These are phyloP conservation scores for Fusarium caatingaense DNA, from an alignment of 2,329 filamentous ascomycete species.

Conservation along the genomic window DNA sequence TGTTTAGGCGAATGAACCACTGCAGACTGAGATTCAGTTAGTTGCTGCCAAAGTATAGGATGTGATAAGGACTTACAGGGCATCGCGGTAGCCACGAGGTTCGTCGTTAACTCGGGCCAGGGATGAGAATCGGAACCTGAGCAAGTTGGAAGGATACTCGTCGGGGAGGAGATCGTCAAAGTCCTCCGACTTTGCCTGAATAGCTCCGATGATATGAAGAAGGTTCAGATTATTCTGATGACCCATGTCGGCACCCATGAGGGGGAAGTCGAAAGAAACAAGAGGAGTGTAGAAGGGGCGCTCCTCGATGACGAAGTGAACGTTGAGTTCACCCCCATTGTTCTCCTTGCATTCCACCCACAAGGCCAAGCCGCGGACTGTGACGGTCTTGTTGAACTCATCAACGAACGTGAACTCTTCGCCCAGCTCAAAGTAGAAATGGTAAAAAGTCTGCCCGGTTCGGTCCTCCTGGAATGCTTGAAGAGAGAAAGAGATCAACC, in stretches of 20 bases:
- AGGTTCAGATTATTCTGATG: background rate
- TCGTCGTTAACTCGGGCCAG: background rate
- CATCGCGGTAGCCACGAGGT: background rate
- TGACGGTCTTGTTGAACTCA: background rate
- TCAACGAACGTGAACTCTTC: background rate
- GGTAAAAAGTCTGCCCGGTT: background rate
- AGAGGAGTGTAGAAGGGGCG: background rate
- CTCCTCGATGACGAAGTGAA: background rate
- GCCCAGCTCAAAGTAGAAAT: background rate
- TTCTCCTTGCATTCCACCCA: background rate
- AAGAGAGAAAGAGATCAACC: background rate
- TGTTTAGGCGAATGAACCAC: background rate
- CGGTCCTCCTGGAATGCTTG: background rate
- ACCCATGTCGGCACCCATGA: background rate
- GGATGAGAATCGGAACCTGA: background rate
- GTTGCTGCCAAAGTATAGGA: accelerated
- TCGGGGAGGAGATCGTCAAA: background rate
- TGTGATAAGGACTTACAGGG: background rate
- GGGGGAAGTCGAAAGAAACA: background rate
- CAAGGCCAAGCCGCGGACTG: background rate
- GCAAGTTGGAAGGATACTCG: background rate
- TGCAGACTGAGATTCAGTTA: background rate
- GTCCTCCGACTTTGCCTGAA: background rate
- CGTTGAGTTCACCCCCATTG: background rate
- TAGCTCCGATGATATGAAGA: background rate